A percentile compares a stretch with the other conserved stretches of the same genome.
These are phyloP conservation scores for Secale cereale DNA, from an alignment of 176 grass and related monocot species.

Conservation along the genomic window DNA sequence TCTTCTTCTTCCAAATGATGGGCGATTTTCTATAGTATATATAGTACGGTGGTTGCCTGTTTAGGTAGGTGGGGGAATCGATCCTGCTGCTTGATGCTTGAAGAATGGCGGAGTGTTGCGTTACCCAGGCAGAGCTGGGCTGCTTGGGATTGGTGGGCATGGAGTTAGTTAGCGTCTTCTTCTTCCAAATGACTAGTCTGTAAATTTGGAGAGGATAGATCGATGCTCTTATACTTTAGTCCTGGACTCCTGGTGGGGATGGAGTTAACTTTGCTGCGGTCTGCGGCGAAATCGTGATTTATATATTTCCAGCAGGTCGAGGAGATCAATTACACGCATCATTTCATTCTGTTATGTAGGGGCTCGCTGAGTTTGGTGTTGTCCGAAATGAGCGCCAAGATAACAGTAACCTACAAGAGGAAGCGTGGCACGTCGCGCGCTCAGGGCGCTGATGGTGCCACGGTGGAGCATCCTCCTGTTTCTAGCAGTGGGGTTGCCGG, in stretches of 20 bases:
- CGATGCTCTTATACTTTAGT: background rate
- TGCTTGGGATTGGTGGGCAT: no score
- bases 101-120: no score
- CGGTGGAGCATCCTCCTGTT: slow-evolving; percentile 13
- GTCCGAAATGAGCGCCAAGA: slow-evolving; percentile 32
- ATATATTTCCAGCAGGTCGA: background rate
- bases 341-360: background rate
- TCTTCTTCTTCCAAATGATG: background rate
- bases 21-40: background rate
- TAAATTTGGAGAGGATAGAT: background rate
- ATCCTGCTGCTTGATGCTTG: no score
- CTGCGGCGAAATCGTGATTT: background rate
- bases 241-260: background rate
- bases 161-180: background rate
- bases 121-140: no score
- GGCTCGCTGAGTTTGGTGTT: background rate
- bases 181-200: background rate
- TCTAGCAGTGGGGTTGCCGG: background rate
- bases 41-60: no score
- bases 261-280: background rate
- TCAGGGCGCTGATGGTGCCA: background rate
- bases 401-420: slow-evolving; percentile 58
- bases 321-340: background rate
- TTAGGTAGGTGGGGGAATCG: no score
- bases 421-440: slow-evolving; percentile 27